Evolutionary conservation across 805 yeast species (phyloP).

Genomic region (Clavispora vitiphila): DNA sequence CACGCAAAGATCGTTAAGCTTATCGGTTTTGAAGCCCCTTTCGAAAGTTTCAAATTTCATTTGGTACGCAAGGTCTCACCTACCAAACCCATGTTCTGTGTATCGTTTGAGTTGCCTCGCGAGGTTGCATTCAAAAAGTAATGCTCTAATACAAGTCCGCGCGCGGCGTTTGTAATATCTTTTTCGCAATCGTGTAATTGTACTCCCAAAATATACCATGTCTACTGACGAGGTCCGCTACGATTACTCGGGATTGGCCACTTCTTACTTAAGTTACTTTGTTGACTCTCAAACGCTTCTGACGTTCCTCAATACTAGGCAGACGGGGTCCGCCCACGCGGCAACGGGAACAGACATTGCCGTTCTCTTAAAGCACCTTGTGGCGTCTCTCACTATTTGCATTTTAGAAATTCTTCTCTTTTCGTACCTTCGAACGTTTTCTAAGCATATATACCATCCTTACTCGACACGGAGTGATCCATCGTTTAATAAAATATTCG

Average conservation of each 20-base stretch:
- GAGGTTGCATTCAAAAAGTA: constrained; percentile 50
- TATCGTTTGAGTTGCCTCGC: constrained; percentile 67
- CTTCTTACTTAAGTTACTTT: constrained; percentile 25
- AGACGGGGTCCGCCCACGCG: constrained; percentile 54
- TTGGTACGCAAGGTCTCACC: constrained; percentile 94
- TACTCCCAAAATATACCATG: not conserved
- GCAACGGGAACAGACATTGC: constrained; percentile 55
- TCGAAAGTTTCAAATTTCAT: constrained; percentile 58
- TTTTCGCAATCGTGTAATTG: not conserved
- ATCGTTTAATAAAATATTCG: constrained; percentile 44
- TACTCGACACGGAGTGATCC: constrained; percentile 39
- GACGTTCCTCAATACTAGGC: constrained; percentile 46
- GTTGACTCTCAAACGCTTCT: constrained; percentile 23
- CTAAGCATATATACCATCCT: constrained; percentile 42
- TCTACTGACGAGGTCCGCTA: constrained; percentile 1
- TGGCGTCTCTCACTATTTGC: constrained; percentile 51
- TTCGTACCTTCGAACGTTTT: constrained; percentile 30
- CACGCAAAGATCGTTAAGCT: constrained; percentile 44
- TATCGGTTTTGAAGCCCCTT: constrained; percentile 44
- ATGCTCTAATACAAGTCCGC: not conserved
- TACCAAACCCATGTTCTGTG: constrained; percentile 93
- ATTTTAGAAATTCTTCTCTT: constrained; percentile 44
- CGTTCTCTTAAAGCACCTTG: constrained; percentile 51
- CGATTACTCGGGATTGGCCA: constrained; percentile 24
- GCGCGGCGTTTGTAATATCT: not conserved